phyloP scores from a whole-genome alignment of 768 basidiomycete species.

The Termitomyces sp. region DNA sequence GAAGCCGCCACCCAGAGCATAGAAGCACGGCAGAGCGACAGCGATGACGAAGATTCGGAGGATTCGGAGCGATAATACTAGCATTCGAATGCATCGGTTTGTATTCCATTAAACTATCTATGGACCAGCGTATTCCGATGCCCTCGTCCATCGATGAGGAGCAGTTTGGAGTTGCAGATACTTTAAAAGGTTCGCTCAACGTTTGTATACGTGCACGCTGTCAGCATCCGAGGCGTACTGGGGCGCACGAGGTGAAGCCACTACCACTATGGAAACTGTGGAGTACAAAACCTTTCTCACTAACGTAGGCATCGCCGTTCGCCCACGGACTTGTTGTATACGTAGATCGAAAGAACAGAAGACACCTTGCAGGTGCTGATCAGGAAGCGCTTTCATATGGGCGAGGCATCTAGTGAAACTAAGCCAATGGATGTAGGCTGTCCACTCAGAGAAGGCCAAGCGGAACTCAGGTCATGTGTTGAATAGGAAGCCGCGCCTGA shows the following conservation, averaged over 20 bases:
- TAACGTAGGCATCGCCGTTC: not conserved
- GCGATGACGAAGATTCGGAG: conserved; percentile 56
- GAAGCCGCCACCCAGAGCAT: conserved; percentile 47
- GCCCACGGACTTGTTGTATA: conserved; percentile 2
- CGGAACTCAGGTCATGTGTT: not conserved
- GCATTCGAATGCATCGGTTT: conserved; percentile 1
- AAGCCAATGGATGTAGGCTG: no score
- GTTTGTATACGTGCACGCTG: not conserved
- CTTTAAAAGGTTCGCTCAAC: not conserved
- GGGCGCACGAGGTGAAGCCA: not conserved
- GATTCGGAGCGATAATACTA: conserved; percentile 10
- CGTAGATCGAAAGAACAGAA: conserved; percentile 1
- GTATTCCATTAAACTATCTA: not conserved
- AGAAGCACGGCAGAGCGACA: conserved; percentile 44
- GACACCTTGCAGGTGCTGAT: conserved; percentile 4
- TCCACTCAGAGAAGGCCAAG: not conserved
- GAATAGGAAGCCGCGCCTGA: not conserved
- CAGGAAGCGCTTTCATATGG: conserved; percentile 3
- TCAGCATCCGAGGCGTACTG: not conserved
- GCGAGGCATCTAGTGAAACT: not conserved
- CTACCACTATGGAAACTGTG: not conserved
- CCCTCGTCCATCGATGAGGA: not conserved
- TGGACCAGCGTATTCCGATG: not conserved
- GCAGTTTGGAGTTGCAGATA: not conserved
- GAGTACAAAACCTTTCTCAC: not conserved